Evolutionary conservation across 2,329 filamentous ascomycete genomes (phyloP), one percentile per base, ranked within the genome.

Genomic region (Fusarium mangiferae): DNA sequence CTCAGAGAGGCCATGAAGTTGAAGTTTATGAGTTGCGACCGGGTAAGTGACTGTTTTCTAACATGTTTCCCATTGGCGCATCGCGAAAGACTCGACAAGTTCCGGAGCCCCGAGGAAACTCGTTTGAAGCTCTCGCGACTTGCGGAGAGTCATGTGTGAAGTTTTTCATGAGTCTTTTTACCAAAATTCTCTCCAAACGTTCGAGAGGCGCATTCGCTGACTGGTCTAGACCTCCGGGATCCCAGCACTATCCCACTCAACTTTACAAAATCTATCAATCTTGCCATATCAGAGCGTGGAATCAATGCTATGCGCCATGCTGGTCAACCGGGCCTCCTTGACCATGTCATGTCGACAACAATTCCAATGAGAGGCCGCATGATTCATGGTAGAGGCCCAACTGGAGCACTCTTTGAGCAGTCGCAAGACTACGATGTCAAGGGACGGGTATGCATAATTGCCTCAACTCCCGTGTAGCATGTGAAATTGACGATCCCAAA

Each of bases 201-300:
- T 30, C 38, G 26, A 33, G 36, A 44, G 56, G 52, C 55, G 57
- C 49, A 72, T 59, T 51, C 26, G 61, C 77, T 78, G 59, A 78
- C 71, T 66, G 33, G 51, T 68, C 46, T 54, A 98, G 96, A 99
- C 85, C 91, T 98, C 55, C 91, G 96, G 45, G 91, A 97, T 81
- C 91, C 93, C 6, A 89, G 90, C 6, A 98, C 94, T 2, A 91
- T 91, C 36, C 95, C 96, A 7, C 87, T 98, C 70, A 98, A 98
- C 83, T 98, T 98, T 80, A 97, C 95, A 69, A 97, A 95, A 82
- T 98, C 96, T n/a, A 99, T 99, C 86, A 99, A 99, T 80, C 85
- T 99, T 62, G 96, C 96, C 28, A 87, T 99, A 2, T 98, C 96
- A 1, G 95, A 98, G 81, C 91, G 96, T 66, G 96, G 96, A 38